A percentile compares a stretch with the other conserved stretches of the same genome.
Conservation (phyloP, 805 yeast species). For the Yamadazyma philogaea region DNA sequence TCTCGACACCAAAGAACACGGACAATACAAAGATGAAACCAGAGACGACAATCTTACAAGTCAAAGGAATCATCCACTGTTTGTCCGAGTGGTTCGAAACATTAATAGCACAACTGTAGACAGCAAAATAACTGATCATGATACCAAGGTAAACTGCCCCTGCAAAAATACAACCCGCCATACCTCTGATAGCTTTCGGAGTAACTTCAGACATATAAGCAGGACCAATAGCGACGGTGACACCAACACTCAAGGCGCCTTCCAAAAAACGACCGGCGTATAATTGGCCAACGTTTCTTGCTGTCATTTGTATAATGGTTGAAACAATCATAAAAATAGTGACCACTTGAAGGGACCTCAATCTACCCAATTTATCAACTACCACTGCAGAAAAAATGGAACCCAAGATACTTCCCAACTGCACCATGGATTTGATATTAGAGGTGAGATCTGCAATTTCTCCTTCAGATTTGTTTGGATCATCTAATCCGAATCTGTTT, state of each 20-base stretch:
- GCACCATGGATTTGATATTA: constrained; percentile 58
- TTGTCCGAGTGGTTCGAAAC: constrained; percentile 29
- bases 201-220: constrained; percentile 52
- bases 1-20: constrained; percentile 39
- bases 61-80: constrained; percentile 56
- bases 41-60: constrained; percentile 46
- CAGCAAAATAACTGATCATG: constrained; percentile 46
- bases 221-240: constrained; percentile 57
- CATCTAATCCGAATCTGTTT: constrained; percentile 43
- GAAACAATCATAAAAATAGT: constrained; percentile 45
- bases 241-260: constrained; percentile 54
- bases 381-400: constrained; percentile 46
- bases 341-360: constrained; percentile 43
- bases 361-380: constrained; percentile 51
- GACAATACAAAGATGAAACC: constrained; percentile 43
- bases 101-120: constrained; percentile 52
- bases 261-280: constrained; percentile 55
- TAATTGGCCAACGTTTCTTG: constrained; percentile 46
- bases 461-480: constrained; percentile 29
- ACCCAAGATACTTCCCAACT: constrained; percentile 54
- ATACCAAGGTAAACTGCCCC: constrained; percentile 59
- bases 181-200: constrained; percentile 51
- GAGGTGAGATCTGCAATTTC: constrained; percentile 47
- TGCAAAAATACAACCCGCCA: constrained; percentile 50
- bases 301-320: constrained; percentile 47